Base-by-base conservation (phyloP, 2,329 filamentous ascomycete species). In the Orbilia blumenaviensis region DNA sequence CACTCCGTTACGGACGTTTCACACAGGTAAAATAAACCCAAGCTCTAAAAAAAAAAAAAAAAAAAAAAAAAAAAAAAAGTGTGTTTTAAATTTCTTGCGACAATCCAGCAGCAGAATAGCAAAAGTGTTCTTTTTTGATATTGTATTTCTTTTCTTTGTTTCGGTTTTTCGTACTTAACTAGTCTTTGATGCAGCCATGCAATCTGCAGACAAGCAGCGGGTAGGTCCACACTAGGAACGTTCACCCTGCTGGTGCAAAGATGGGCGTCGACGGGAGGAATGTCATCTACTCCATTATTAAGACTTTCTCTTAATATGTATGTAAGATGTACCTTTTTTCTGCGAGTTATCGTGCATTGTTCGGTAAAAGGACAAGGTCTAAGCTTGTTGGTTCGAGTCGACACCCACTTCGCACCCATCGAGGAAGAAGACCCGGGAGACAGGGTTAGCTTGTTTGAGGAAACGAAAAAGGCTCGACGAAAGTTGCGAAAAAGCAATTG, bases 261-360 rank as follows among this genome's bases (percentile, higher is more conserved):
- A 54, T 60, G 69, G 63, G 54, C 42, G 62, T 74, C 42, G 69
- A 63, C 62, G 69, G 62, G 61, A 74, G 68, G 60, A 73, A 73
- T 73, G 62, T 74, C 69, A 66, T 74, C 62, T 42, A 74, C 62
- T 74, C 69, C 69, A 74, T 74, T 50, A 58, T 66, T 74, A 74
- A 62, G 42, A 69, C 29, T 61, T 67, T 48, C 54, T 69, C 66
- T 69, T 69, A 69, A 67, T 44, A 66, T 50, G 61, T 58, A 66
- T 66, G 62, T 74, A 66, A 62, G 62, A 74, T 67, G 69, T 74
- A 74, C 69, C 69, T 74, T 74, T 54, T 67, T 74, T 74, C 69
- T 74, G 69, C 69, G 69, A 74, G 69, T 74, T 74, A 74, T 74
- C 69, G 69, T 74, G 69, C 69, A 74, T 74, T 46, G 62, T 66